Percentiles rank a stretch among this genome's conserved stretches.
Evolutionary conservation across 2,329 filamentous ascomycete genomes (phyloP).

Genomic region (Aspergillus proliferans): DNA sequence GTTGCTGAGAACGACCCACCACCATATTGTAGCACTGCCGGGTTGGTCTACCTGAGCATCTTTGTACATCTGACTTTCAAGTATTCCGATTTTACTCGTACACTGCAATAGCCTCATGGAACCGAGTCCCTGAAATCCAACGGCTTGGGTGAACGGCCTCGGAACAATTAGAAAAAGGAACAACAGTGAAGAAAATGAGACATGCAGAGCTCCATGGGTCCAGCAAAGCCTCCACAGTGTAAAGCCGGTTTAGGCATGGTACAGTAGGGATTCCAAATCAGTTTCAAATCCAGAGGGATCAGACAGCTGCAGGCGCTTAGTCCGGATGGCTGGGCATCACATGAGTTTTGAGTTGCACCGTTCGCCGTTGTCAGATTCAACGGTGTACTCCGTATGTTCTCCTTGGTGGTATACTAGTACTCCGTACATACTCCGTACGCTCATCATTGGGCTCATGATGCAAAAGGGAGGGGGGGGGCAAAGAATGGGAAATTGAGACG

Average conservation of each 20-base stretch:
- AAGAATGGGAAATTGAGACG: too few relatives aligned
- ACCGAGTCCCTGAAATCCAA: too few relatives aligned
- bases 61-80: too few relatives aligned
- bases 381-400: not conserved
- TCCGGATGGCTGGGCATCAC: slow-evolving; percentile 1
- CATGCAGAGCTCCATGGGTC: not conserved
- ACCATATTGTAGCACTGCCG: not conserved
- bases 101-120: too few relatives aligned
- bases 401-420: not conserved
- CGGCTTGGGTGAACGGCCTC: too few relatives aligned
- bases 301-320: slow-evolving; percentile 1
- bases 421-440: not conserved
- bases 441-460: too few relatives aligned
- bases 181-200: not conserved
- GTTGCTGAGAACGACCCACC: not conserved
- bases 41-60: too few relatives aligned
- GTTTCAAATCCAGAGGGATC: not conserved
- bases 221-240: not conserved
- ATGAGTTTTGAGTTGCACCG: slow-evolving; percentile 5
- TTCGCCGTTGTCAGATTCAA: slow-evolving; percentile 2
- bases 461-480: too few relatives aligned
- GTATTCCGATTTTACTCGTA: too few relatives aligned
- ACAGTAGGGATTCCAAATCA: not conserved
- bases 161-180: not conserved
- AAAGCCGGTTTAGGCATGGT: not conserved